Conservation (phyloP, 148 eudicot species). For the Camellia japonica region DNA sequence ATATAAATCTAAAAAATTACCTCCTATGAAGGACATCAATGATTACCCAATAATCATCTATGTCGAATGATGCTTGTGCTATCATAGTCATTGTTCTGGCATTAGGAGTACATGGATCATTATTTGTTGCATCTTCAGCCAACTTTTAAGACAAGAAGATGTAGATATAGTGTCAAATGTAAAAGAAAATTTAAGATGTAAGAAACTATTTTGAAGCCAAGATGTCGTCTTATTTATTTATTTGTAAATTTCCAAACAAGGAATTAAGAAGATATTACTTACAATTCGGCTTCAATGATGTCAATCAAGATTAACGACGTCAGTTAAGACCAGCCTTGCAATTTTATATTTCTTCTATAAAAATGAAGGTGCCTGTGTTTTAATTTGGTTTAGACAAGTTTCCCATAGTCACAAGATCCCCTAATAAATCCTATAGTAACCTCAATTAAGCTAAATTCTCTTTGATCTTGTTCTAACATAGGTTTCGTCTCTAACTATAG, state of each 20-base stretch:
- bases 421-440: not conserved
- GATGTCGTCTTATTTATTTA: no score
- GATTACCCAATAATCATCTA: conserved; percentile 42
- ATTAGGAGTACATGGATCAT: conserved; percentile 34
- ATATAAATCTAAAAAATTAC: conserved; percentile 5
- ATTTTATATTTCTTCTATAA: conserved; percentile 35
- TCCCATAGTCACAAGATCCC: conserved; percentile 19
- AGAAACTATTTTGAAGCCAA: no score
- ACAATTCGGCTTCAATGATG: conserved; percentile 37
- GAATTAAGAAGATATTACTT: conserved; percentile 17
- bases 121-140: conserved; percentile 35
- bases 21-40: conserved; percentile 43
- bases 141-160: conserved; percentile 13
- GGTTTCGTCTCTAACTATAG: not conserved
- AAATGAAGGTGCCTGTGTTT: conserved; percentile 38
- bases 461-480: not conserved
- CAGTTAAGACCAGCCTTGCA: conserved; percentile 37
- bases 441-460: not conserved
- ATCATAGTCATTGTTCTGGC: conserved; percentile 38
- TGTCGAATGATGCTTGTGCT: conserved; percentile 36
- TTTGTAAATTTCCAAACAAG: not conserved
- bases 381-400: conserved; percentile 23
- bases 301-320: not conserved
- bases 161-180: no score
- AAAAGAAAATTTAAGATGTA: no score